Evolutionary conservation across 768 basidiomycete species (phyloP).

Genomic region (Multifurca ochricompacta): DNA sequence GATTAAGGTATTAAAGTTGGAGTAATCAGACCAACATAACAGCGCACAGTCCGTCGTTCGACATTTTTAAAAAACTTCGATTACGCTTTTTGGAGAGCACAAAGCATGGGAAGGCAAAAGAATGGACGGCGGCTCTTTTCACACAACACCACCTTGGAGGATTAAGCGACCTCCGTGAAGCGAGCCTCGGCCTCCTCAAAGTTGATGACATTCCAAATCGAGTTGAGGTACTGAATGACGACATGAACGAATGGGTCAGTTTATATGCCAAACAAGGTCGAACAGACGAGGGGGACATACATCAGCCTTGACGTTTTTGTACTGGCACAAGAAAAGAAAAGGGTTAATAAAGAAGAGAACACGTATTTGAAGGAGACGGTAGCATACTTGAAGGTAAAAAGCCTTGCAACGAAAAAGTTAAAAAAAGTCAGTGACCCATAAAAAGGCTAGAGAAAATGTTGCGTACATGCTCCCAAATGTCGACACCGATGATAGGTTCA

Average conservation of each 20-base stretch:
- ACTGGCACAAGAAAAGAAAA: conserved; percentile 34
- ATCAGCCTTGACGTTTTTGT: conserved; percentile 89
- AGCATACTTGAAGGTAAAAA: conserved; percentile 14
- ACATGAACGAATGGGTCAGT: conserved; percentile 1
- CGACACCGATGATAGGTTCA: conserved; percentile 88
- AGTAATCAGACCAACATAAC: conserved; percentile 26
- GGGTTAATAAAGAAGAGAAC: not conserved
- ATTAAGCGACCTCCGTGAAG: conserved; percentile 32
- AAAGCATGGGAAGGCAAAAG: not conserved
- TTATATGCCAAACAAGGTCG: not conserved
- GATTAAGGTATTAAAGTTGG: not conserved
- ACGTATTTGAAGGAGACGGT: not conserved
- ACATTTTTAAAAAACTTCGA: conserved; percentile 26
- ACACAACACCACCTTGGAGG: not conserved
- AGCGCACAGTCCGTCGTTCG: not conserved
- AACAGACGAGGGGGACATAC: conserved; percentile 41
- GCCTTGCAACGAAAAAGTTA: not conserved
- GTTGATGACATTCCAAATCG: conserved; percentile 96
- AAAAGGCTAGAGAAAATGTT: conserved; percentile 17
- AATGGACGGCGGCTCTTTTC: not conserved
- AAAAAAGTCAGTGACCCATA: conserved; percentile 52
- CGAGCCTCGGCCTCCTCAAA: conserved; percentile 83
- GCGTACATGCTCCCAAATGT: conserved; percentile 87
- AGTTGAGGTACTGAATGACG: conserved; percentile 74
- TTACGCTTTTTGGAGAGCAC: not conserved